Evolutionary conservation across 441 rosid genomes (phyloP).

Genomic region (Bocquillonia castaneifolia): DNA sequence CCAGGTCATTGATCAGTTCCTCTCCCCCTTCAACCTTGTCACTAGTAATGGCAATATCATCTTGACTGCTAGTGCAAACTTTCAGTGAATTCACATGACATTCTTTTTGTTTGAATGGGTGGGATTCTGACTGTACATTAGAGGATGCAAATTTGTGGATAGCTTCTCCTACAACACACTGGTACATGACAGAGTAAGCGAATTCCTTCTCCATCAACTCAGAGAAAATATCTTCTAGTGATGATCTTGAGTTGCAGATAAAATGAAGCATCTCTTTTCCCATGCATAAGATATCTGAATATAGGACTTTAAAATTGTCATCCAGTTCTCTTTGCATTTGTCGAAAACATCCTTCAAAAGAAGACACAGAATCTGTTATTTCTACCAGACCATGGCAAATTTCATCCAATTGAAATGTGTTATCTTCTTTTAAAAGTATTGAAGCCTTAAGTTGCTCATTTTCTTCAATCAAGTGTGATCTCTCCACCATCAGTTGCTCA

Average conservation of each 20-base stretch:
- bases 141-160: slow-evolving; percentile 34
- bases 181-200: slow-evolving; percentile 40
- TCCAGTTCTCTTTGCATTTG: slow-evolving; percentile 61
- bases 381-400: slow-evolving; percentile 37
- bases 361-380: slow-evolving; percentile 46
- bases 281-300: slow-evolving; percentile 44
- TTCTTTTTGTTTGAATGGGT: slow-evolving; percentile 28
- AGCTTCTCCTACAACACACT: slow-evolving; percentile 44
- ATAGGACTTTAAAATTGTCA: slow-evolving; percentile 41
- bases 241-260: slow-evolving; percentile 42
- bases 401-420: slow-evolving; percentile 44
- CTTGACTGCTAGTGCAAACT: slow-evolving; percentile 20
- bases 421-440: slow-evolving; percentile 49
- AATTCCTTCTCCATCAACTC: slow-evolving; percentile 56
- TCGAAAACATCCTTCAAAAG: slow-evolving; percentile 50
- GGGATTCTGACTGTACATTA: slow-evolving; percentile 23
- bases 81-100: slow-evolving; percentile 18
- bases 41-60: slow-evolving; percentile 20
- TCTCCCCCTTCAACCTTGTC: slow-evolving; percentile 25
- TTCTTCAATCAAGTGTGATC: slow-evolving; percentile 46
- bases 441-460: slow-evolving; percentile 56
- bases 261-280: slow-evolving; percentile 40
- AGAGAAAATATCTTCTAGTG: slow-evolving; percentile 49
- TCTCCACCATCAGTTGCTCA: slow-evolving; percentile 52
- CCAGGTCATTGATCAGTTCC: slow-evolving; percentile 28